phyloP scores from a whole-genome alignment of 2,329 filamentous ascomycete species.

The Fusarium floridanum region DNA sequence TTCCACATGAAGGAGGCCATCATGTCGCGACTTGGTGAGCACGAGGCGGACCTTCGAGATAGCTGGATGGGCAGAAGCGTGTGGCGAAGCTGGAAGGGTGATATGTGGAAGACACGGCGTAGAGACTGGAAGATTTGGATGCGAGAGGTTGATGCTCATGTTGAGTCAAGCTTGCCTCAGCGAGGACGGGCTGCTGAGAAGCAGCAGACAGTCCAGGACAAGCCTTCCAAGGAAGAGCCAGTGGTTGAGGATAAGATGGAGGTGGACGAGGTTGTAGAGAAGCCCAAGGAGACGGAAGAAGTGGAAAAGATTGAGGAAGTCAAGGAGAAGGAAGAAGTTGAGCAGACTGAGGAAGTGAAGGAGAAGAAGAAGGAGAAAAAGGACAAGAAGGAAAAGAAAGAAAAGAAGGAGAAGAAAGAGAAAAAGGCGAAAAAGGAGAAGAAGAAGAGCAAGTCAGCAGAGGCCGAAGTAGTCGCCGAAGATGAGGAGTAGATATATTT shows the following conservation, averaged over 20 bases:
- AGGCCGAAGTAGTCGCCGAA: conserved; percentile 18
- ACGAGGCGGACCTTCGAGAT: conserved; percentile 64
- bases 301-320: background rate
- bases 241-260: conserved; percentile 23
- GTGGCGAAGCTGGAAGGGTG: conserved; percentile 70
- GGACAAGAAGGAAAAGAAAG: background rate
- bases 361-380: conserved; percentile 13
- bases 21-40: conserved; percentile 61
- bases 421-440: conserved; percentile 17
- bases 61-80: conserved; percentile 68
- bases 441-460: conserved; percentile 18
- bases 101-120: conserved; percentile 66
- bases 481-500: conserved; percentile 23
- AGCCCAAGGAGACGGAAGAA: conserved; percentile 6
- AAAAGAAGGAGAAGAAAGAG: conserved; percentile 17
- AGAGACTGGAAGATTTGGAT: conserved; percentile 70
- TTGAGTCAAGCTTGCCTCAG: conserved; percentile 35
- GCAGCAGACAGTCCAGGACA: conserved; percentile 6
- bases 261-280: conserved; percentile 1
- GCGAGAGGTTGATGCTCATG: conserved; percentile 58
- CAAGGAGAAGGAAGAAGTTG: background rate
- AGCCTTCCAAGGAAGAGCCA: conserved; percentile 10
- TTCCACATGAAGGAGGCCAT: conserved; percentile 70
- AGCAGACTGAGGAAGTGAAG: background rate
- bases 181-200: conserved; percentile 28